Evolutionary conservation across 352 stramenopile species (phyloP).

Genomic region (Phytophthora aleatoria): DNA sequence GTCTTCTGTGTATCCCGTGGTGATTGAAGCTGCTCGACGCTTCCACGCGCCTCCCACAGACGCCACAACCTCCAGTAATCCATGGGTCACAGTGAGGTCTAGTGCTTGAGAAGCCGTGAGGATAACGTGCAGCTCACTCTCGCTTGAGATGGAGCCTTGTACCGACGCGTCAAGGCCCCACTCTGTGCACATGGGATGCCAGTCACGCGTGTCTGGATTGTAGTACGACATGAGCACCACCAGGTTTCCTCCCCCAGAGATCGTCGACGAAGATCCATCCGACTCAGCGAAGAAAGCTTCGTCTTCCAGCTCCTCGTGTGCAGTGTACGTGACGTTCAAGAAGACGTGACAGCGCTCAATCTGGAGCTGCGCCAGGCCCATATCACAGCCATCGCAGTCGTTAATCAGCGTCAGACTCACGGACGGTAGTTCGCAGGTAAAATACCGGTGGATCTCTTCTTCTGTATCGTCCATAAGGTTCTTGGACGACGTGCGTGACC

Average conservation of each 20-base stretch:
- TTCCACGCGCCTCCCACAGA: slow-evolving; percentile 82
- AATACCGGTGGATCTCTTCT: slow-evolving; percentile 74
- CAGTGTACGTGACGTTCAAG: slow-evolving; percentile 68
- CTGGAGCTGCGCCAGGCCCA: slow-evolving; percentile 79
- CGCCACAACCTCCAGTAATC: slow-evolving; percentile 74
- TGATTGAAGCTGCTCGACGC: slow-evolving; percentile 25
- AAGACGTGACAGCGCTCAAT: slow-evolving; percentile 77
- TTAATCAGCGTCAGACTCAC: slow-evolving; percentile 84
- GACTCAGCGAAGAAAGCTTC: slow-evolving; percentile 25
- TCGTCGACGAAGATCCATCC: slow-evolving; percentile 34
- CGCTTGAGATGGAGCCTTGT: slow-evolving; percentile 47
- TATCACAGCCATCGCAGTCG: slow-evolving; percentile 86
- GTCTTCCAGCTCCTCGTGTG: slow-evolving; percentile 19
- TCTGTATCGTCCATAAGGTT: slow-evolving; percentile 20
- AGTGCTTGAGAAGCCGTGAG: slow-evolving; percentile 72
- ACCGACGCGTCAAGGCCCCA: slow-evolving; percentile 76
- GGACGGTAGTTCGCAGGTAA: slow-evolving; percentile 71
- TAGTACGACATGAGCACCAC: slow-evolving; percentile 78
- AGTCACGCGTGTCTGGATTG: slow-evolving; percentile 80
- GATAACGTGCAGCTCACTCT: slow-evolving; percentile 77
- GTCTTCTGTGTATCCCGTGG: slow-evolving; percentile 6
- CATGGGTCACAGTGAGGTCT: slow-evolving; percentile 79
- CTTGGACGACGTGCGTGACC: slow-evolving; percentile 31
- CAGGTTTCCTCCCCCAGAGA: slow-evolving; percentile 72
- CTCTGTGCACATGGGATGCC: slow-evolving; percentile 83